Evolutionary conservation across 2,329 filamentous ascomycete species (phyloP).

Genomic region (Ciborinia camelliae): DNA sequence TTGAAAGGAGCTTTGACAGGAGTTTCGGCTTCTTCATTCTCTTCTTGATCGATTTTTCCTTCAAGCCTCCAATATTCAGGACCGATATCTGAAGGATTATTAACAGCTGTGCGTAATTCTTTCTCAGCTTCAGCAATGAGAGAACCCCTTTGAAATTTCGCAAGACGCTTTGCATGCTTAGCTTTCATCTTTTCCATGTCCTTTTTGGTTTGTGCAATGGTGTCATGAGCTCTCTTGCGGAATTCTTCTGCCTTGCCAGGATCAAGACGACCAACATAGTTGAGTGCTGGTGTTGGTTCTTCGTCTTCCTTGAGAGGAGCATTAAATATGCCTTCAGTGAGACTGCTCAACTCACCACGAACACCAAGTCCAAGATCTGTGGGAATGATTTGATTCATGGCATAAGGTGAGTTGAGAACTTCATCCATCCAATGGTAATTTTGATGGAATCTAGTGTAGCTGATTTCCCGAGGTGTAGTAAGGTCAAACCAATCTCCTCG

Average conservation of each 20-base stretch:
- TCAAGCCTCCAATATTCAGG: slow-evolving; percentile 63
- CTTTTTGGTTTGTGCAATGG: slow-evolving; percentile 67
- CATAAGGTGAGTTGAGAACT: slow-evolving; percentile 85
- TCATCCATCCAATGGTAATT: slow-evolving; percentile 99
- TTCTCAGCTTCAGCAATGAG: slow-evolving; percentile 71
- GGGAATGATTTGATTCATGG: slow-evolving; percentile 78
- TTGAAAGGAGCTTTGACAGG: slow-evolving; percentile 41
- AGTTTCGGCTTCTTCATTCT: slow-evolving; percentile 37
- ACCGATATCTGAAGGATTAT: slow-evolving; percentile 52
- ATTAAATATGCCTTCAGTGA: slow-evolving; percentile 85
- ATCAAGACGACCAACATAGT: slow-evolving; percentile 63
- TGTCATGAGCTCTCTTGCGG: slow-evolving; percentile 69
- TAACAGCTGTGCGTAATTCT: slow-evolving; percentile 64
- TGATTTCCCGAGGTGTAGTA: slow-evolving; percentile 85
- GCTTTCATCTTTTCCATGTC: slow-evolving; percentile 84
- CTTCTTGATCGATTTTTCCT: slow-evolving; percentile 52
- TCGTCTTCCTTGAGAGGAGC: slow-evolving; percentile 52
- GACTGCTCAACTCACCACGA: slow-evolving; percentile 73
- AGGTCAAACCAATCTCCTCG: slow-evolving; percentile 87
- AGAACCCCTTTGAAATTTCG: slow-evolving; percentile 68
- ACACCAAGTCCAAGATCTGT: slow-evolving; percentile 83
- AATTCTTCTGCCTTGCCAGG: slow-evolving; percentile 80
- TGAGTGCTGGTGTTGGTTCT: slow-evolving; percentile 11
- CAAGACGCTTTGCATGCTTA: slow-evolving; percentile 72
- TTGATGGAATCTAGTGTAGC: slow-evolving; percentile 80